Evolutionary conservation across 2,329 filamentous ascomycete species (phyloP).

Genomic region (Colletotrichum orchidophilum): DNA sequence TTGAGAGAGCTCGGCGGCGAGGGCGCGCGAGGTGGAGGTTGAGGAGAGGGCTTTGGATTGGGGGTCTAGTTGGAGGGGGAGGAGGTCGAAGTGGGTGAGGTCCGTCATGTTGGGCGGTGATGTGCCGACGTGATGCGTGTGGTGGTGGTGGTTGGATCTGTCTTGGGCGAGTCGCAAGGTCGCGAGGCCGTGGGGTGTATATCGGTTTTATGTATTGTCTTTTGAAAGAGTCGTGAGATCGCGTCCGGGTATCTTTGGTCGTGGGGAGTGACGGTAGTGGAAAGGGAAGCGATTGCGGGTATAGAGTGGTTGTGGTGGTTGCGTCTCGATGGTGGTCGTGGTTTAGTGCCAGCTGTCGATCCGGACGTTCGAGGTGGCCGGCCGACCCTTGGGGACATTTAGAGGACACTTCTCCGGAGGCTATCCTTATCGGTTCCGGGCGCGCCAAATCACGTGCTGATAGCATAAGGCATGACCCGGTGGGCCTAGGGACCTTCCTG

Average conservation of each 20-base stretch:
- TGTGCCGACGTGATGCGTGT: not conserved
- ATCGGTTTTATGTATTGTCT: too few relatives aligned
- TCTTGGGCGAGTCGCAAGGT: not conserved
- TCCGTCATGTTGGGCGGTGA: conserved; percentile 58
- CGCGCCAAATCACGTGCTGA: conserved; percentile 18
- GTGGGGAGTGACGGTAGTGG: not conserved
- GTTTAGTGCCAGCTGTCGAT: conserved; percentile 18
- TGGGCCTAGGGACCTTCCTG: not conserved
- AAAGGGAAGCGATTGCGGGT: not conserved
- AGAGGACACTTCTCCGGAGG: conserved; percentile 29
- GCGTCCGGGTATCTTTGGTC: conserved; percentile 15
- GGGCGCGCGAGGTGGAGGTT: conserved; percentile 55
- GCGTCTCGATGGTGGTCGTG: not conserved
- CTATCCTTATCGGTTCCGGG: conserved; percentile 14
- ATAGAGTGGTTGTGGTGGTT: not conserved
- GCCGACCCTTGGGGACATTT: not conserved
- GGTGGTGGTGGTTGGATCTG: not conserved
- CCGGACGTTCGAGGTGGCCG: not conserved
- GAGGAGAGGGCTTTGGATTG: conserved; percentile 77
- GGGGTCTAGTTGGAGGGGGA: conserved; percentile 85
- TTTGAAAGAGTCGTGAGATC: not conserved
- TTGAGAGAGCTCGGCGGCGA: conserved; percentile 72
- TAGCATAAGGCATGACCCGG: not conserved
- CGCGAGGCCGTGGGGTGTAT: not conserved
- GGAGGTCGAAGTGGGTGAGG: conserved; percentile 79